Conservation (phyloP, 768 basidiomycete species). For the Multifurca ochricompacta region DNA sequence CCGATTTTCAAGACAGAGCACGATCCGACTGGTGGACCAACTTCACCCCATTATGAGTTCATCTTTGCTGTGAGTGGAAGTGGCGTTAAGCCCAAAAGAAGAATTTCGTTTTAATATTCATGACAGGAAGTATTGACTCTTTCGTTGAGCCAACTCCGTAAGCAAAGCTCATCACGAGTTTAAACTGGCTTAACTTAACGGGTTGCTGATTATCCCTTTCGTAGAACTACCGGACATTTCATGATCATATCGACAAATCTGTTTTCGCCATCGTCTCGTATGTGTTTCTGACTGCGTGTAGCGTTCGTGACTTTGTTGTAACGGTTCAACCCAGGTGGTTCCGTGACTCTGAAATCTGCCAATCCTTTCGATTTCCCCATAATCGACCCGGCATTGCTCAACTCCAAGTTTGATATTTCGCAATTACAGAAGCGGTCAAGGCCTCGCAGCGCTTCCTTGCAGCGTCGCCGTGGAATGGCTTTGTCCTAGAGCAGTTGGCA, state of each 20-base stretch:
- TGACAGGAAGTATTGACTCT: background rate
- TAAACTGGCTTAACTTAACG: background rate
- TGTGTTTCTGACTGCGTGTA: background rate
- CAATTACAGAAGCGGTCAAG: background rate
- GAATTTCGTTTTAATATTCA: background rate
- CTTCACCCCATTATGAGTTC: conserved; percentile 3
- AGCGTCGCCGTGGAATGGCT: background rate
- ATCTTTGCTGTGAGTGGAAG: background rate
- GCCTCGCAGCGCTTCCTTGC: background rate
- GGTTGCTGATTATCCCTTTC: background rate
- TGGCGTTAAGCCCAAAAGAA: background rate
- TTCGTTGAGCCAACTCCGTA: background rate
- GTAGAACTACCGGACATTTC: background rate
- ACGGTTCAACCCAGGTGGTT: conserved; percentile 8
- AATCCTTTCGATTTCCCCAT: conserved; percentile 23
- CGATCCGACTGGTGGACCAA: conserved; percentile 3
- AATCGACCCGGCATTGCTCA: conserved; percentile 21
- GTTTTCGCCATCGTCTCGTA: conserved; percentile 8
- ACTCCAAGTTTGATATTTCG: background rate
- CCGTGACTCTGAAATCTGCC: conserved; percentile 20
- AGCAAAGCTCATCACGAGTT: background rate
- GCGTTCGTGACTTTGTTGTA: background rate
- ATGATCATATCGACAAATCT: background rate
- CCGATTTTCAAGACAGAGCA: background rate
- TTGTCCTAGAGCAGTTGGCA: background rate